Percentiles rank a stretch among this genome's conserved stretches.
Conservation (phyloP, 192 early-diverging fungal species). For the Haplosporangium gracile region DNA sequence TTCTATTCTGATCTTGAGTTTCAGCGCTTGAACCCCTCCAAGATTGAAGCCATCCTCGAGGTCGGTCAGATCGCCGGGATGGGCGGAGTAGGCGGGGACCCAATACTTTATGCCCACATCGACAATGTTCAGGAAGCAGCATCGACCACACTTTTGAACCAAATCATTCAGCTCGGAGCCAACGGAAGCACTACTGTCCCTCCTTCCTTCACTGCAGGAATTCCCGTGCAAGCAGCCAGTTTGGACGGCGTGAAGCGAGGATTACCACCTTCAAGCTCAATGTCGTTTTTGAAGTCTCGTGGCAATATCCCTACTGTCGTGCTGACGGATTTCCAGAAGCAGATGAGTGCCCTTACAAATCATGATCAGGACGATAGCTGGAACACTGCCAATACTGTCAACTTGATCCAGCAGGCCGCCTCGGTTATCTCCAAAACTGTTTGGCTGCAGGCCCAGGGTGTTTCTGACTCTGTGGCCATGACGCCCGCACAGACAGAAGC, state of each 20-base stretch:
- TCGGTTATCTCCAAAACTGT: constrained; percentile 69
- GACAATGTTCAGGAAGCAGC: constrained; percentile 42
- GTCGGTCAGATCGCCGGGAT: constrained; percentile 69
- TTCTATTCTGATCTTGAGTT: constrained; percentile 76
- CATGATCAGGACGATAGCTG: constrained; percentile 57
- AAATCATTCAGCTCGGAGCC: constrained; percentile 33
- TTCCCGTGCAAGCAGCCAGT: constrained; percentile 61
- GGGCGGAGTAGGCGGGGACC: constrained; percentile 5
- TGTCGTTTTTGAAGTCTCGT: constrained; percentile 76
- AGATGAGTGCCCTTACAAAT: constrained; percentile 63
- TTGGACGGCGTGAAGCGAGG: constrained; percentile 56
- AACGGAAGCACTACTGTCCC: constrained; percentile 12
- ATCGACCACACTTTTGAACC: constrained; percentile 17
- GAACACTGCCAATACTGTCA: constrained; percentile 49
- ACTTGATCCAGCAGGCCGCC: constrained; percentile 71
- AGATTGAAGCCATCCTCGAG: constrained; percentile 81
- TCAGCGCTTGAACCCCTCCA: constrained; percentile 71
- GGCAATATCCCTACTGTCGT: constrained; percentile 74
- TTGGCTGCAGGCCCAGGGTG: constrained; percentile 64
- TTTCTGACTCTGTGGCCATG: constrained; percentile 33
- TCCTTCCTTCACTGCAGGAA: background rate
- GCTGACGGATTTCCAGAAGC: constrained; percentile 69
- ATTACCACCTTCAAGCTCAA: constrained; percentile 80
- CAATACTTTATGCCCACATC: constrained; percentile 59
- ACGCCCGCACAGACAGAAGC: constrained; percentile 47